These are phyloP conservation scores for Colletotrichum salicis DNA, from an alignment of 2,329 filamentous ascomycete genomes.

Conservation along the genomic window DNA sequence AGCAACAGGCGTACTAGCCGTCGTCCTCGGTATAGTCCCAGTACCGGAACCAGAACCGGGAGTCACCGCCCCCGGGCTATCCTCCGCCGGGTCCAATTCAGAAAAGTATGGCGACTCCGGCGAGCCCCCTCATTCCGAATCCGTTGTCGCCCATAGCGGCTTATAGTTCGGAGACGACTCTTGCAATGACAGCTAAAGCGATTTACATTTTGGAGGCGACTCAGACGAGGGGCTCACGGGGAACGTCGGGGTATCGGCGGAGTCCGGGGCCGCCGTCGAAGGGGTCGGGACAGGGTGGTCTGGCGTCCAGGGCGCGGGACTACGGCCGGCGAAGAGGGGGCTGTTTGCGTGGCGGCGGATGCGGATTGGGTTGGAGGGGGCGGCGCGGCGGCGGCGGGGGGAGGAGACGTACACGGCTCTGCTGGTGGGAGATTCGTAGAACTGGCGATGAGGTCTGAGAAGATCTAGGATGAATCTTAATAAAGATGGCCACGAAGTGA, in stretches of 20 bases:
- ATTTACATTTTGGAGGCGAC: no score
- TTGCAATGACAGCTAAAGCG: no score
- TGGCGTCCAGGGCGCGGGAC: conserved; percentile 3
- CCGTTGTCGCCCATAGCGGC: conserved; percentile 36
- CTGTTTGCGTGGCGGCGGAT: neutral
- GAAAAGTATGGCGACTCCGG: neutral
- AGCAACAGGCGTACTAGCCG: neutral
- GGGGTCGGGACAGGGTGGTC: neutral
- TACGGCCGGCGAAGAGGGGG: neutral
- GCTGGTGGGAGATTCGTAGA: neutral
- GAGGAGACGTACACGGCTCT: neutral
- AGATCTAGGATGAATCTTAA: neutral
- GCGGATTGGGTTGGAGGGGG: conserved; percentile 1
- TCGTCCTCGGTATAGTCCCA: neutral
- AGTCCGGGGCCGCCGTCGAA: no score
- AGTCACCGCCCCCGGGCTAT: neutral
- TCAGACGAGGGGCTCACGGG: neutral
- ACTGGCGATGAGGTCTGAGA: neutral
- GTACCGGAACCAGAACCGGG: neutral
- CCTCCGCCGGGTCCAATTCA: neutral
- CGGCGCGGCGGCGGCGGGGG: neutral
- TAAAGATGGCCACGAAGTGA: neutral
- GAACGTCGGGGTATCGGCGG: neutral
- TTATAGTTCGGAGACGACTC: neutral
- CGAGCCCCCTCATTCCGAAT: conserved; percentile 30